These are phyloP conservation scores for Corynespora cassiicola DNA, from an alignment of 2,329 filamentous ascomycete genomes.

Conservation along the genomic window DNA sequence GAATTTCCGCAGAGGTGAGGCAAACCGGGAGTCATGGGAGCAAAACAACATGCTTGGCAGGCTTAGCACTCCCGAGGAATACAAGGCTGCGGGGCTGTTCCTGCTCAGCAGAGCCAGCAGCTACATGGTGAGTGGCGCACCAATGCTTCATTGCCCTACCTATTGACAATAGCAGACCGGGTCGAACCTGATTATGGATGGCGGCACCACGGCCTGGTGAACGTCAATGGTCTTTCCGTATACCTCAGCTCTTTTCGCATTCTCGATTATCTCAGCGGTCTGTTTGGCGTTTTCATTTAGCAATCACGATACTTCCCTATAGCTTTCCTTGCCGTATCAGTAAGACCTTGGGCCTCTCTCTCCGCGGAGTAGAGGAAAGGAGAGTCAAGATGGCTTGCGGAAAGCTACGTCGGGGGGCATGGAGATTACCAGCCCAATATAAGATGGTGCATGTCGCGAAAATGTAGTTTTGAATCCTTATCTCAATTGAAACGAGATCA, in stretches of 20 bases:
- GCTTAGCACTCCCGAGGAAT: slow-evolving; percentile 41
- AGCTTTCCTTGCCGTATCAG: no score
- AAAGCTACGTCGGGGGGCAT: no score
- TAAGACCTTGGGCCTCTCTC: no score
- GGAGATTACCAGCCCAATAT: no score
- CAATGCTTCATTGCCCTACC: not conserved
- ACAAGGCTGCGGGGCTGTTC: slow-evolving; percentile 41
- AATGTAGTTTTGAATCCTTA: no score
- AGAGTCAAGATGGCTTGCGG: no score
- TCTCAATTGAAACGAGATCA: no score
- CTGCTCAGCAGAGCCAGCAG: slow-evolving; percentile 42
- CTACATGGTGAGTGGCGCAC: slow-evolving; percentile 41
- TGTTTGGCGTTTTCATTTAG: not conserved
- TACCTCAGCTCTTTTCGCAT: not conserved
- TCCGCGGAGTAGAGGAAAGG: no score
- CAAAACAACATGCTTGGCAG: slow-evolving; percentile 79
- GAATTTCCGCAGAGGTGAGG: slow-evolving; percentile 74
- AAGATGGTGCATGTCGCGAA: no score
- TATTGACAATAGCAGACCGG: slow-evolving; percentile 30
- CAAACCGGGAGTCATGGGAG: slow-evolving; percentile 71
- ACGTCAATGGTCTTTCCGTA: slow-evolving; percentile 14
- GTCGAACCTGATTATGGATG: slow-evolving; percentile 41
- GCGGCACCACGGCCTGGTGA: slow-evolving; percentile 43
- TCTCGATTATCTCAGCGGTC: no score
- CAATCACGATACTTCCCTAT: no score